Conservation (phyloP, 768 basidiomycete genomes). For the Lentinula guzmanii region DNA sequence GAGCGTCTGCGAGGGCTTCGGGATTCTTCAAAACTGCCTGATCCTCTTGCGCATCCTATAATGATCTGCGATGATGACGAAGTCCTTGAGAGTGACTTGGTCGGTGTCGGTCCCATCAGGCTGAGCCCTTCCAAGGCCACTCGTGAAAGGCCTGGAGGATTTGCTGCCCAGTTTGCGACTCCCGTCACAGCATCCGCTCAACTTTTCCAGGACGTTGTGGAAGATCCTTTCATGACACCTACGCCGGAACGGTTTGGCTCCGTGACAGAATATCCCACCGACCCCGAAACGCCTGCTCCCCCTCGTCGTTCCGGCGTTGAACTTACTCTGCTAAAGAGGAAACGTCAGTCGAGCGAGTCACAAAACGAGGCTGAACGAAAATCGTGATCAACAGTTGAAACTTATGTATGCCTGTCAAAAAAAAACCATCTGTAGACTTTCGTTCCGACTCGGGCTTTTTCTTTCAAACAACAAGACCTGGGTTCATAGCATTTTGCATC, state of each 20-base stretch:
- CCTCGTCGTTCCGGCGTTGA: not conserved
- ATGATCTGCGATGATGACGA: not conserved
- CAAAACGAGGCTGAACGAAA: not conserved
- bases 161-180: not conserved
- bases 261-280: not conserved
- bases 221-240: not conserved
- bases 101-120: not conserved
- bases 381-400: not conserved
- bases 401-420: not conserved
- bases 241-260: not conserved
- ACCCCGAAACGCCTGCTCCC: not conserved
- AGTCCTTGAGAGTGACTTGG: not conserved
- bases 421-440: not conserved
- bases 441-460: not conserved
- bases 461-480: not conserved
- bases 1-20: not conserved
- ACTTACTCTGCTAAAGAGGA: not conserved
- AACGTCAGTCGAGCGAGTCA: not conserved
- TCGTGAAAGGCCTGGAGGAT: not conserved
- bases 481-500: not conserved
- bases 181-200: not conserved
- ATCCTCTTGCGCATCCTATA: not conserved
- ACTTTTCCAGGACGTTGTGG: not conserved
- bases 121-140: not conserved
- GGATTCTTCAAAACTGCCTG: not conserved